Conservation (phyloP, 768 basidiomycete genomes). For the Mrakia hoshinonis region DNA sequence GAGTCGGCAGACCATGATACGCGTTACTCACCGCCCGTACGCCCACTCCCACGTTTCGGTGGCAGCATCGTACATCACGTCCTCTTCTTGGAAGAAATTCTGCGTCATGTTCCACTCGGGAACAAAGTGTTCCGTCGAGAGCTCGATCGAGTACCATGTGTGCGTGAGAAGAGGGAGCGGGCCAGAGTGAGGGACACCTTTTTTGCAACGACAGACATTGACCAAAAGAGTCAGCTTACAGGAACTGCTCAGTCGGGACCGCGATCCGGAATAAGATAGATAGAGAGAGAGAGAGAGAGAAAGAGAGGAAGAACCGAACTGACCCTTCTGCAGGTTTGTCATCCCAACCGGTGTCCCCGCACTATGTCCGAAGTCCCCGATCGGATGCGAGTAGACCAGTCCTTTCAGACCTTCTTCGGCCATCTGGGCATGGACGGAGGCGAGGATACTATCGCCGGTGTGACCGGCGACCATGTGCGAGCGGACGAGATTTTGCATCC, state of each 20-base stretch:
- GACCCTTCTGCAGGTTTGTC: conserved; percentile 30
- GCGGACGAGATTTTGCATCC: conserved; percentile 50
- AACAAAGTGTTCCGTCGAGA: conserved; percentile 47
- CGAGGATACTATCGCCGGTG: conserved; percentile 49
- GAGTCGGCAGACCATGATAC: not conserved
- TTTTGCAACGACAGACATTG: conserved; percentile 34
- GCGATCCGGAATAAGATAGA: no score
- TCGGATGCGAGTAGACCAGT: conserved; percentile 48
- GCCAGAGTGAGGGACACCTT: conserved; percentile 48
- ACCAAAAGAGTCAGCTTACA: not conserved
- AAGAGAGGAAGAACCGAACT: not conserved
- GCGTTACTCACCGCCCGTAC: conserved; percentile 42
- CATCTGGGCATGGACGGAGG: conserved; percentile 46
- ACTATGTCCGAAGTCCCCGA: conserved; percentile 52
- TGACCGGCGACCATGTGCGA: conserved; percentile 46
- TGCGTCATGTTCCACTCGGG: conserved; percentile 30
- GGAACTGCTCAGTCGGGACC: no score
- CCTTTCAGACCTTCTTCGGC: conserved; percentile 46
- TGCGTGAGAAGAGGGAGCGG: conserved; percentile 48
- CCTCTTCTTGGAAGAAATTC: conserved; percentile 34
- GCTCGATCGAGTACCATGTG: conserved; percentile 52
- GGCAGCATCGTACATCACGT: conserved; percentile 43
- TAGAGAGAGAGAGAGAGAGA: no score
- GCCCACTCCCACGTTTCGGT: conserved; percentile 48
- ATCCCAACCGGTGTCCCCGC: conserved; percentile 49